Evolutionary conservation across 495 filamentous ascomycete species (phyloP), one percentile per base, ranked within the genome.

Genomic region (Aspergillus hancockii): DNA sequence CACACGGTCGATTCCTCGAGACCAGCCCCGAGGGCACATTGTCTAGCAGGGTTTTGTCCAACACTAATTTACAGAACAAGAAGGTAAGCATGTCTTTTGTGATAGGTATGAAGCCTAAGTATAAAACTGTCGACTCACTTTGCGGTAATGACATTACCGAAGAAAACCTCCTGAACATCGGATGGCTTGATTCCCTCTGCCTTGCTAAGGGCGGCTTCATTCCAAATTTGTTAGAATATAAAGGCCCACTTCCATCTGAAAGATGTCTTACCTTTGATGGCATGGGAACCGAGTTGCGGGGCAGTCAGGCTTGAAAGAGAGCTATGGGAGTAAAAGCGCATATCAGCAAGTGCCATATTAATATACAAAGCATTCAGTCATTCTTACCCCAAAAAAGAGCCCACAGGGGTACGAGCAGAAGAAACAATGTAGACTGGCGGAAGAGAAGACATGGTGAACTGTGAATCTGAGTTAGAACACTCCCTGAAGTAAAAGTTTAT

Each of bases 381-480:
- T 52, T 75, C 82, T 74, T 73, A 96, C 92, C 94, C 94, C 60
- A 93, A 83, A 75, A 98, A 98, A 53, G 88, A 89, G 66, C 94
- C 94, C 63, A 96, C 82, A 43, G 94, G 94, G 45, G 94, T 98
- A 71, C 94, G 86, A 63, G 87, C 89, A 62, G 88, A 86, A 46
- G 93, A 93, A 64, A 97, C 92, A 72, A 98, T 97, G 78, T 98
- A 98, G 53, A 98, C 94, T 25, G 91, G 81, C 63, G 91, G 87
- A 61, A 90, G 83, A 47, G 78, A 77, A 64, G 86, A 76, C 85
- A 86, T 86, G 41, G 51, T 79, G 59, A 43, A 43, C 22, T 28
- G 22, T 22, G 25, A 61, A 28, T 14, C 5, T 38, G 23, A 52
- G 30, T 56, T n/a, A n/a, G 16, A 14, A 41, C 3, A 18, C 5